These are phyloP conservation scores for Alternaria ventricosa DNA, from an alignment of 2,329 filamentous ascomycete species.

Conservation along the genomic window DNA sequence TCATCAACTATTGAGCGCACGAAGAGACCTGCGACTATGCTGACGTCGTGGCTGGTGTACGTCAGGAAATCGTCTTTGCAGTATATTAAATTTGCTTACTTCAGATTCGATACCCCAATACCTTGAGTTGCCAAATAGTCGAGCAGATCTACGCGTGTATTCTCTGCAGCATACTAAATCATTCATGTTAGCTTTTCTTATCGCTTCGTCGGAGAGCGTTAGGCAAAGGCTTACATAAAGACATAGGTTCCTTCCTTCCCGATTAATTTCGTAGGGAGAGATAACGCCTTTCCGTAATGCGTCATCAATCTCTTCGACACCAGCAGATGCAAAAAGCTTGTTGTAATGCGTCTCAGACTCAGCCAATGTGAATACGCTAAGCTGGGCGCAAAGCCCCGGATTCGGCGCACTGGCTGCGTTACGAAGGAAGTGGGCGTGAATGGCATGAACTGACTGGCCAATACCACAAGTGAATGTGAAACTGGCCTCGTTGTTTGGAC, in stretches of 20 bases:
- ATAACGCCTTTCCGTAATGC: slow-evolving; percentile 16
- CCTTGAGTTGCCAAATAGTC: slow-evolving; percentile 21
- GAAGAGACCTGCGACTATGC: slow-evolving; percentile 2
- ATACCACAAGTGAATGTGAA: slow-evolving; percentile 9
- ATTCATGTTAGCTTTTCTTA: background rate
- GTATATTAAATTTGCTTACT: slow-evolving; percentile 1
- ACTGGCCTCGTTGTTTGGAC: background rate
- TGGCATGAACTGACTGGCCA: background rate
- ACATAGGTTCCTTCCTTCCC: slow-evolving; percentile 4
- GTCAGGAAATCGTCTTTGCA: background rate
- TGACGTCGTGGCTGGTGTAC: background rate
- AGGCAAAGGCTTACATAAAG: slow-evolving; percentile 4
- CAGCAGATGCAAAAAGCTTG: slow-evolving; percentile 6
- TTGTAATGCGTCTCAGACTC: background rate
- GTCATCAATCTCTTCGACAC: slow-evolving; percentile 12
- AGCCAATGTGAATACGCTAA: slow-evolving; percentile 6
- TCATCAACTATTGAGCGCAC: slow-evolving; percentile 1
- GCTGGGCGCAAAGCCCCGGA: slow-evolving; percentile 1
- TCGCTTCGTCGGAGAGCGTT: background rate
- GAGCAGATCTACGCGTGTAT: slow-evolving; percentile 13
- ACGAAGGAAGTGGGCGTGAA: slow-evolving; percentile 4
- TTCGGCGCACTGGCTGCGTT: background rate
- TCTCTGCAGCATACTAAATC: slow-evolving; percentile 5
- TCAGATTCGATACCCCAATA: slow-evolving; percentile 8
- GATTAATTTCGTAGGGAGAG: slow-evolving; percentile 16